Evolutionary conservation across 305 asterid species (phyloP).

Genomic region (Solanum chacoense): DNA sequence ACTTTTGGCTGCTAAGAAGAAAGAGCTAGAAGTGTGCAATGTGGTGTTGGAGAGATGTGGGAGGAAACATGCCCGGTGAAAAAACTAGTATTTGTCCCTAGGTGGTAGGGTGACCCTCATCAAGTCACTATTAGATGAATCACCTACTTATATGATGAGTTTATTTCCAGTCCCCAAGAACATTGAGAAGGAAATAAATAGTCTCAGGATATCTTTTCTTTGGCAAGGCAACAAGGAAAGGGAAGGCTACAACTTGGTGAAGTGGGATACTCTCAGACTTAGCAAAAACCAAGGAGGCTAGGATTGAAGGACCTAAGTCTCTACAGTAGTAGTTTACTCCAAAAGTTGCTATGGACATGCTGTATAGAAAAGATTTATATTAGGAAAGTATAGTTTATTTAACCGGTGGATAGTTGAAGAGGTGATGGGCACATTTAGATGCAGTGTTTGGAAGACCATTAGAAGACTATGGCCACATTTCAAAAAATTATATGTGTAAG

Average conservation of each 20-base stretch:
- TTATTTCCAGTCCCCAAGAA: background rate
- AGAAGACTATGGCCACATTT: background rate
- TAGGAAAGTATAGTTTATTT: background rate
- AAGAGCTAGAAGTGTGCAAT: background rate
- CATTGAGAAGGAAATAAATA: background rate
- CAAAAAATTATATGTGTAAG: background rate
- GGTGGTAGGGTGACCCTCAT: background rate
- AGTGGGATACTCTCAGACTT: background rate
- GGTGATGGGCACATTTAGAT: background rate
- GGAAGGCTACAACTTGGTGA: background rate
- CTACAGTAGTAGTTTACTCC: background rate
- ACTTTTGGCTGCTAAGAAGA: background rate
- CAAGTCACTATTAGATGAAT: background rate
- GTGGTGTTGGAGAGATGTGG: background rate
- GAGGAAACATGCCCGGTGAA: background rate
- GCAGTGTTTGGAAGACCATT: background rate
- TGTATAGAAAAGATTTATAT: background rate
- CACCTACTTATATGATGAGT: background rate
- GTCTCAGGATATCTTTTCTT: background rate
- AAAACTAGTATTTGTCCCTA: background rate
- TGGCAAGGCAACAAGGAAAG: background rate
- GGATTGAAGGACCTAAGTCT: background rate
- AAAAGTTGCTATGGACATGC: background rate
- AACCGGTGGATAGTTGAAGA: background rate
- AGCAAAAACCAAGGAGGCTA: background rate